Evolutionary conservation across 805 yeast genomes (phyloP).

Genomic region (Starmera quercuum): DNA sequence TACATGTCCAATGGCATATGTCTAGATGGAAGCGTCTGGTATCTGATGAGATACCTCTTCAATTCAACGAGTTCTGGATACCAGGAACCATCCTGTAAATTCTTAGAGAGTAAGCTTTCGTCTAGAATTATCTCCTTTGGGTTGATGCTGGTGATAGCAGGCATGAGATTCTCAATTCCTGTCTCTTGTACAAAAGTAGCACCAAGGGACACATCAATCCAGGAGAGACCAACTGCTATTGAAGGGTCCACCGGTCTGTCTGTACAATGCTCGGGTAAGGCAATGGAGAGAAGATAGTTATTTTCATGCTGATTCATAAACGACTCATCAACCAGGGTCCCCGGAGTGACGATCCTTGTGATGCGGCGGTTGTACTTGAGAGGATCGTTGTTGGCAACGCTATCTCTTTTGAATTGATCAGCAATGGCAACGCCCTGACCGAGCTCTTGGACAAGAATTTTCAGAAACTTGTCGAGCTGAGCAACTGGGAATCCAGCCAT

Average conservation of each 20-base stretch:
- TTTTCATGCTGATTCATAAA: slow-evolving; percentile 66
- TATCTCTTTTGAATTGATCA: slow-evolving; percentile 47
- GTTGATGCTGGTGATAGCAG: slow-evolving; percentile 67
- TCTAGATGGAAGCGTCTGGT: slow-evolving; percentile 40
- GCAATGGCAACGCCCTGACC: slow-evolving; percentile 73
- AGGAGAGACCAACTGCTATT: slow-evolving; percentile 59
- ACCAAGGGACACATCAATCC: slow-evolving; percentile 89
- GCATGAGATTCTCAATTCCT: slow-evolving; percentile 47
- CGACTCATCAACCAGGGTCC: slow-evolving; percentile 83
- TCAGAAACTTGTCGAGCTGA: slow-evolving; percentile 66
- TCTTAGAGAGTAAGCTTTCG: slow-evolving; percentile 31
- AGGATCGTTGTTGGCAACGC: slow-evolving; percentile 22
- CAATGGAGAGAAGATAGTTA: slow-evolving; percentile 62
- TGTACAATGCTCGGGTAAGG: slow-evolving; percentile 41
- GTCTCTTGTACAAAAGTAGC: slow-evolving; percentile 64
- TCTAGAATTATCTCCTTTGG: slow-evolving; percentile 75
- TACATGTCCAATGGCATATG: slow-evolving; percentile 31
- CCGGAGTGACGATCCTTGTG: slow-evolving; percentile 81
- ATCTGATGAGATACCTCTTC: slow-evolving; percentile 45
- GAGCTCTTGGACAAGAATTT: slow-evolving; percentile 61
- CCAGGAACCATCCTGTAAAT: slow-evolving; percentile 42
- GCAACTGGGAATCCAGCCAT: slow-evolving; percentile 89
- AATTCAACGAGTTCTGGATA: slow-evolving; percentile 51
- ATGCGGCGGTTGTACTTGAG: slow-evolving; percentile 56
- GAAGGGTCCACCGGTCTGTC: slow-evolving; percentile 25